Percentiles rank a stretch among this genome's conserved stretches.
phyloP scores from a whole-genome alignment of 2,329 filamentous ascomycete species.

The Claviceps africana region DNA sequence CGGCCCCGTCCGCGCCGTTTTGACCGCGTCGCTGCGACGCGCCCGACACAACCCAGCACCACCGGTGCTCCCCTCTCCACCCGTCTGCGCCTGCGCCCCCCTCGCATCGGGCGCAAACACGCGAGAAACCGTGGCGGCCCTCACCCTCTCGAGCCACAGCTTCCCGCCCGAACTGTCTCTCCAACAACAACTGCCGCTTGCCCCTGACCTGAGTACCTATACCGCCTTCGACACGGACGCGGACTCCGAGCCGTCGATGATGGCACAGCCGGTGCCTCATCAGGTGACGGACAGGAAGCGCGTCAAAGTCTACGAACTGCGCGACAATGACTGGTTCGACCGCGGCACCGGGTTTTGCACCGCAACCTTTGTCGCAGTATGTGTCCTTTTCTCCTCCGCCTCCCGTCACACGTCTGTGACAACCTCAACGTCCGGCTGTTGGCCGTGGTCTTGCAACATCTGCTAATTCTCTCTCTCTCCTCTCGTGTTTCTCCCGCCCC shows the following conservation, averaged over 20 bases:
- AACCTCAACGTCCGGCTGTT: too few relatives aligned
- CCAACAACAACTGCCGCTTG: conserved; percentile 45
- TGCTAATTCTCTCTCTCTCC: neutral
- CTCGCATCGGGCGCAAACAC: conserved; percentile 13
- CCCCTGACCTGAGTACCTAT: conserved; percentile 37
- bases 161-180: conserved; percentile 40
- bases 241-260: conserved; percentile 50
- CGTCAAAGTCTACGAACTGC: conserved; percentile 98
- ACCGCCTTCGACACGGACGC: conserved; percentile 34
- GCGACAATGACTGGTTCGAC: conserved; percentile 98
- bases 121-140: conserved; percentile 39
- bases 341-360: conserved; percentile 91
- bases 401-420: too few relatives aligned
- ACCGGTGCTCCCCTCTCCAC: neutral
- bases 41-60: too few relatives aligned
- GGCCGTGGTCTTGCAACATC: too few relatives aligned
- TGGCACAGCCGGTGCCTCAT: conserved; percentile 60
- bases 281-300: conserved; percentile 54
- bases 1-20: neutral
- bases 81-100: conserved; percentile 7
- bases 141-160: conserved; percentile 39
- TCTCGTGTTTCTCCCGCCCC: too few relatives aligned
- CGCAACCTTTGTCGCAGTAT: conserved; percentile 59
- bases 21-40: neutral
- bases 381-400: too few relatives aligned